Percentiles rank a stretch among this genome's conserved stretches.
phyloP scores from a whole-genome alignment of 1,284 basidiomycete species.

The Chalciporus sp. region DNA sequence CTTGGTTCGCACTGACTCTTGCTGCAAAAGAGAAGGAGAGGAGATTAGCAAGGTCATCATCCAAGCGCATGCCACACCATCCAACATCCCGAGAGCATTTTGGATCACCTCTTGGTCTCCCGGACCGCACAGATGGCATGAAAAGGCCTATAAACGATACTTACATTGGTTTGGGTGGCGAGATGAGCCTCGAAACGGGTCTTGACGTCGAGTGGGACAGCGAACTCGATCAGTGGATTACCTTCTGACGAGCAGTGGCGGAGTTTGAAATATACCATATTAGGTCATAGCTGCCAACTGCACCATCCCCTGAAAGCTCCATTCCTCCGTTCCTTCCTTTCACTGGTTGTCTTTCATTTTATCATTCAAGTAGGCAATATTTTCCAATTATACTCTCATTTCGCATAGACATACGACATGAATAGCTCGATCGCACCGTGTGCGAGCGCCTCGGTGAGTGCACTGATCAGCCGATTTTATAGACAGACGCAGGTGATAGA shows the following conservation, averaged over 20 bases:
- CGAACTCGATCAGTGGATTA: constrained; percentile 14
- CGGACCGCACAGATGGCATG: neutral
- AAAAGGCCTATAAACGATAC: constrained; percentile 5
- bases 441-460: too few species aligned
- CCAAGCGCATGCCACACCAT: constrained; percentile 16
- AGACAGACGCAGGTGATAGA: too few species aligned
- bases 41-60: constrained; percentile 30
- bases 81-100: constrained; percentile 16
- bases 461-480: too few species aligned
- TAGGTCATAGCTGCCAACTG: too few species aligned
- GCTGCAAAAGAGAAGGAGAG: constrained; percentile 3
- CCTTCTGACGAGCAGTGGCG: constrained; percentile 13
- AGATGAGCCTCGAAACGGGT: constrained; percentile 14
- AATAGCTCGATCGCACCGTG: too few species aligned
- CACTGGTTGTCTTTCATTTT: too few species aligned
- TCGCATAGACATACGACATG: too few species aligned
- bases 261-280: constrained; percentile 24
- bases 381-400: too few species aligned
- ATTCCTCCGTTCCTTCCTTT: too few species aligned
- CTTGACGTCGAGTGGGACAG: constrained; percentile 33
- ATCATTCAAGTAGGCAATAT: too few species aligned
- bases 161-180: constrained; percentile 20
- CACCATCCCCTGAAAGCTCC: too few species aligned
- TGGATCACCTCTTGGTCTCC: neutral
- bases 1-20: constrained; percentile 22